These are phyloP conservation scores for Colletotrichum sp. DNA, from an alignment of 2,329 filamentous ascomycete species.

Conservation along the genomic window DNA sequence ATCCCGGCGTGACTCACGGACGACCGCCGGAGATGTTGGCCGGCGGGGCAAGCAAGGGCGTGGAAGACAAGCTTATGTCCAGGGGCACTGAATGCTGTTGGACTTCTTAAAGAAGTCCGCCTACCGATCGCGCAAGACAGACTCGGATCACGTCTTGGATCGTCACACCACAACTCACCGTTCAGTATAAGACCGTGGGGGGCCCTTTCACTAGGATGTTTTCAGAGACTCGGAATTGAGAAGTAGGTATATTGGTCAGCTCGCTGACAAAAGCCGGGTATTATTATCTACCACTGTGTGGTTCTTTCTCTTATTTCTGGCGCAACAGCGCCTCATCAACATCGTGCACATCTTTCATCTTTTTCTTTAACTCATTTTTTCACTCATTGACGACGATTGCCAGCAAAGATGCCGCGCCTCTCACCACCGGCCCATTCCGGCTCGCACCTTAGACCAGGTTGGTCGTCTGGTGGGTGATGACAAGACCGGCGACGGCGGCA, in stretches of 20 bases:
- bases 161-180: neutral
- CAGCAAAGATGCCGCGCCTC: neutral
- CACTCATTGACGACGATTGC: neutral
- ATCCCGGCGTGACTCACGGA: neutral
- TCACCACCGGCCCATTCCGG: neutral
- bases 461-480: constrained; percentile 59
- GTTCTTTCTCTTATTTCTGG: neutral
- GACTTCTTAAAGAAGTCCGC: neutral
- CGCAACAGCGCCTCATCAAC: neutral
- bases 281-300: constrained; percentile 3
- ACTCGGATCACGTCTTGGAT: neutral
- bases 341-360: constrained; percentile 4
- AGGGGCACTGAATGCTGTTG: neutral
- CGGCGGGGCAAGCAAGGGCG: neutral
- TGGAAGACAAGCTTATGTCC: neutral
- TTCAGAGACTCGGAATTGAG: neutral
- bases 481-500: constrained; percentile 77
- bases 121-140: neutral
- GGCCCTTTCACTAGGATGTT: neutral
- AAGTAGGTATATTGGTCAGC: neutral
- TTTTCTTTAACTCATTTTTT: neutral
- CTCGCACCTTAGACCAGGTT: neutral
- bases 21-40: neutral
- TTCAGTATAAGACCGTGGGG: neutral
- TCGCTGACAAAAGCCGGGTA: neutral